A percentile compares a stretch with the other conserved stretches of the same genome.
phyloP scores from a whole-genome alignment of 2,329 filamentous ascomycete genomes.

The Volutella citrinella region DNA sequence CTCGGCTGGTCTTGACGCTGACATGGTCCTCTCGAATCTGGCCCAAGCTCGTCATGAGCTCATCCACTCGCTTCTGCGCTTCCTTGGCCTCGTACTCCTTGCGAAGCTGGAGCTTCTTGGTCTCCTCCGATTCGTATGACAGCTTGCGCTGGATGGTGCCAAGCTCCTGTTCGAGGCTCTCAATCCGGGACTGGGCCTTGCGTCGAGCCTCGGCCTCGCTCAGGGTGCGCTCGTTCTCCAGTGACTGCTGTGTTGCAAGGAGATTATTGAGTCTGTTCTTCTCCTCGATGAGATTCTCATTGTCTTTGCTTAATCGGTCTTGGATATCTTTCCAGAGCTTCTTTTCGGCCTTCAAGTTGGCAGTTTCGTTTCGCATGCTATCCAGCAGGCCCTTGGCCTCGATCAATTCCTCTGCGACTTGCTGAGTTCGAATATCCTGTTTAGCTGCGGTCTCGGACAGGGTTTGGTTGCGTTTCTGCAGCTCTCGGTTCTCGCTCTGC shows the following conservation, averaged over 20 bases:
- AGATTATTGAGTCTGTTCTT: constrained; percentile 79
- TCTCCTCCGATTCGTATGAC: constrained; percentile 77
- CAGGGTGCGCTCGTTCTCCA: constrained; percentile 89
- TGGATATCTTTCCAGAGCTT: constrained; percentile 93
- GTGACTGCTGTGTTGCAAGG: constrained; percentile 78
- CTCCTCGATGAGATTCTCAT: constrained; percentile 80
- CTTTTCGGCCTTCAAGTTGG: constrained; percentile 93
- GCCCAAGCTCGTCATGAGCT: constrained; percentile 76
- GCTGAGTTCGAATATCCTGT: constrained; percentile 85
- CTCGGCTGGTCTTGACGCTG: constrained; percentile 79
- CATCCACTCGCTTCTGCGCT: constrained; percentile 86
- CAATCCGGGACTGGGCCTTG: constrained; percentile 73
- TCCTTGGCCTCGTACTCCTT: constrained; percentile 91
- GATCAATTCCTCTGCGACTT: constrained; percentile 88
- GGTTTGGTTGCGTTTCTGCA: constrained; percentile 77
- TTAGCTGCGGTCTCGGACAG: constrained; percentile 82
- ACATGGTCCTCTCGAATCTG: constrained; percentile 84
- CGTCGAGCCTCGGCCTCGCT: constrained; percentile 78
- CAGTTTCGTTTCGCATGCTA: constrained; percentile 83
- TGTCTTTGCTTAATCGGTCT: constrained; percentile 82
- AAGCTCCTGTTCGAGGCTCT: constrained; percentile 77
- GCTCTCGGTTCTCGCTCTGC: constrained; percentile 78
- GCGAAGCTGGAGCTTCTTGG: constrained; percentile 75
- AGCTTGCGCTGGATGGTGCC: constrained; percentile 77
- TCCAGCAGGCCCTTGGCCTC: constrained; percentile 80